Evolutionary conservation across 176 grass and related monocot genomes (phyloP).

Genomic region (Neostapfia colusana): DNA sequence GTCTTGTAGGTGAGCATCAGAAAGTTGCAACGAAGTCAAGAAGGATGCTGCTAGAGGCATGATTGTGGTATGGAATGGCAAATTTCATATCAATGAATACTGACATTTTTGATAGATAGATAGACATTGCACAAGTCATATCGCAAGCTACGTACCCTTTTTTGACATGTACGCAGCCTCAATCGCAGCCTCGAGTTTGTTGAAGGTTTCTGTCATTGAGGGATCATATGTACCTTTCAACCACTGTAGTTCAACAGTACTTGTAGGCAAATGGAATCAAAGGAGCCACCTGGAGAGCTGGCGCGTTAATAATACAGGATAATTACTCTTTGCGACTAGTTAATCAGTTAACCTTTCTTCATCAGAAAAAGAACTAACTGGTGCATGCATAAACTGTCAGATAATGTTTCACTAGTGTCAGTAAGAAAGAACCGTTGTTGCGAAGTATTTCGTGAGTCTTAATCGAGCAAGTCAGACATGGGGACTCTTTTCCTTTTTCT

Average conservation of each 20-base stretch:
- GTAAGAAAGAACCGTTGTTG: conserved; percentile 6
- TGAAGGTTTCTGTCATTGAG: conserved; percentile 33
- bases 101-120: conserved; percentile 17
- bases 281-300: not conserved
- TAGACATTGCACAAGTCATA: not conserved
- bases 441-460: conserved; percentile 12
- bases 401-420: conserved; percentile 4
- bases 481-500: conserved; percentile 8
- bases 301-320: not conserved
- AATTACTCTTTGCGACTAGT: conserved; percentile 6
- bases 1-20: conserved; percentile 1
- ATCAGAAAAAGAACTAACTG: not conserved
- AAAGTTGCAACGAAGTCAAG: conserved; percentile 22
- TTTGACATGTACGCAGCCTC: conserved; percentile 9
- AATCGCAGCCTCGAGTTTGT: not conserved
- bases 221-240: conserved; percentile 18
- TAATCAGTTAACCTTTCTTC: not conserved
- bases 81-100: conserved; percentile 17
- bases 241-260: conserved; percentile 24
- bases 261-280: conserved; percentile 11
- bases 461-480: not conserved
- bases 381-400: not conserved
- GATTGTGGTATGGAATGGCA: not conserved
- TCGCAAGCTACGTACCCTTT: conserved; percentile 6
- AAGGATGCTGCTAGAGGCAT: conserved; percentile 14